Evolutionary conservation across 495 filamentous ascomycete species (phyloP), one percentile per base, ranked within the genome.

Genomic region (Jackrogersella multiformis): DNA sequence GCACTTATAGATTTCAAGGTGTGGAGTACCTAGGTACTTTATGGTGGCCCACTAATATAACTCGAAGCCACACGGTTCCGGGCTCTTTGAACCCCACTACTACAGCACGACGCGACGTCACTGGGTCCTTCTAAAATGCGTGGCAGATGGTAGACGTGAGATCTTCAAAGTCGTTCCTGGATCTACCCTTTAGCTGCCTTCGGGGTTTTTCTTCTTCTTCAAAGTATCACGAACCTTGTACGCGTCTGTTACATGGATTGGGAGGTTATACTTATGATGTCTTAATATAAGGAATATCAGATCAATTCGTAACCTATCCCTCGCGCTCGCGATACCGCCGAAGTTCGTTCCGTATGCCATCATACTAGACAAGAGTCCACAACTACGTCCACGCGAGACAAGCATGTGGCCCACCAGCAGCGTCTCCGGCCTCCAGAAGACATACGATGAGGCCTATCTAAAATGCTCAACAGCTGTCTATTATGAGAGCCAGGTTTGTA

Each of bases 391-490:
- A 46, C 54, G 42, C 59, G 35, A 65, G 49, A 56, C 66, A 32
- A 73, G 70, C 74, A 92, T 91, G 90, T 91, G 94, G 86, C 90
- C 91, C 80, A 89, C 86, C 82, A 92, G 89, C 74, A 85, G 86
- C 42, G 82, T 87, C 65, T 89, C 92, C 75, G 88, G 88, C 56
- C 83, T 97, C 76, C 95, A 98, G 82, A 97, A 97, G 85, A 96
- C 92, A 57, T 97, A 97, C 79, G 93, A 98, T 81, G 92, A 97
- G 72, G 92, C 91, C 77, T 97, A 96, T 78, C 81, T 97, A 58
- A 91, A 89, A 66, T 97, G 92, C 77, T 97, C 93, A 1, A 98
- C 93, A 8, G 95, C 95, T 59, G 90, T 97, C 64, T 97, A 96
- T 78, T 96, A 95, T 76, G 93, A 97, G 76, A 88, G 89, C 70